A percentile compares a stretch with the other conserved stretches of the same genome.
Conservation (phyloP, 176 grass and related monocot species). For the Triticum urartu region DNA sequence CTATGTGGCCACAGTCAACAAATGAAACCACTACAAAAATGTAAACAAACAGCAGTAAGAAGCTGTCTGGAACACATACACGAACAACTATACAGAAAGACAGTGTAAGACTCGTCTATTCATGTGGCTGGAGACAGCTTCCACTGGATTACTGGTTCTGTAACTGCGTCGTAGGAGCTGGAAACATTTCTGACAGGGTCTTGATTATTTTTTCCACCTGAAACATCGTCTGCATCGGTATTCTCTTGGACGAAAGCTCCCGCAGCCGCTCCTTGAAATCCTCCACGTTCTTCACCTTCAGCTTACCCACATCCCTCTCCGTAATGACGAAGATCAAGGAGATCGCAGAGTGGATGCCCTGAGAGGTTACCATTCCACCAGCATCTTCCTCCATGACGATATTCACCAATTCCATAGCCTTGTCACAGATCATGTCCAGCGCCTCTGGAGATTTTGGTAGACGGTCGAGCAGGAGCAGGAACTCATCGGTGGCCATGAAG, state of each 20-base stretch:
- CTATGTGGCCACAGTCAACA: conserved; percentile 11
- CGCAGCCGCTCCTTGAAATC: conserved; percentile 29
- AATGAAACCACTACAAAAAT: conserved; percentile 22
- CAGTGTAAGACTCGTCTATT: background rate
- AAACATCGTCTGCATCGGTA: conserved; percentile 39
- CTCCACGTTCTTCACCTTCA: conserved; percentile 39
- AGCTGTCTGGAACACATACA: conserved; percentile 1
- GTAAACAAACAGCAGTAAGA: conserved; percentile 15
- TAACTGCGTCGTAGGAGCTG: background rate
- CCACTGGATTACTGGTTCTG: conserved; percentile 17
- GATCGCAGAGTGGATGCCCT: conserved; percentile 19
- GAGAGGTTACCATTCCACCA: conserved; percentile 6
- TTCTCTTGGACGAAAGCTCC: conserved; percentile 25
- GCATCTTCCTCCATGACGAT: conserved; percentile 9
- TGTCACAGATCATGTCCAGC: conserved; percentile 21
- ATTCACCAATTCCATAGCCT: conserved; percentile 28
- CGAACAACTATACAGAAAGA: background rate
- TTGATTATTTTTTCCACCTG: conserved; percentile 16
- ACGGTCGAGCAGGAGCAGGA: conserved; percentile 29
- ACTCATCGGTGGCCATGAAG: conserved; percentile 35
- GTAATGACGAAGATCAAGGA: conserved; percentile 31
- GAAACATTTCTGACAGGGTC: conserved; percentile 8
- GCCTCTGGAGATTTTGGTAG: background rate
- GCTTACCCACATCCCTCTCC: conserved; percentile 20
- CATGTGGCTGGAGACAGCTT: conserved; percentile 21